A percentile compares a stretch with the other conserved stretches of the same genome.
These are phyloP conservation scores for Epicoccum sorghinum DNA, from an alignment of 2,329 filamentous ascomycete genomes.

Conservation along the genomic window DNA sequence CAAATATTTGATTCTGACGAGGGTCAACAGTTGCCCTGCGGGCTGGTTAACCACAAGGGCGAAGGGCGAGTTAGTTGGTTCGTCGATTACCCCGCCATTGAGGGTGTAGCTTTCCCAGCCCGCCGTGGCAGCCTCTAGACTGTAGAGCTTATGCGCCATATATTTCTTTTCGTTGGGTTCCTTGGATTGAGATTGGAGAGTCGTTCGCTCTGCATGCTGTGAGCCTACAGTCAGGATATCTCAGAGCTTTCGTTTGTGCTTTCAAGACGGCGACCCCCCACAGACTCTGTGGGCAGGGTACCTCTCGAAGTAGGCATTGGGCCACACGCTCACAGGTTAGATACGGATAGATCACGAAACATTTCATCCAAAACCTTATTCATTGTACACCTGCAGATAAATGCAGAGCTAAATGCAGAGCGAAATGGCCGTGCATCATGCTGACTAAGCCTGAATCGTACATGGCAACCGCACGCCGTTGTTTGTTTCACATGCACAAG, in stretches of 20 bases:
- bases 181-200: slow-evolving; percentile 9
- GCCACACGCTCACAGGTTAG: slow-evolving; percentile 29
- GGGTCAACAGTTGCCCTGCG: slow-evolving; percentile 76
- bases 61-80: slow-evolving; percentile 96
- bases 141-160: neutral
- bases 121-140: slow-evolving; percentile 68
- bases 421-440: neutral
- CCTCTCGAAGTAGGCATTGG: slow-evolving; percentile 32
- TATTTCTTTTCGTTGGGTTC: neutral
- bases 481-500: slow-evolving; percentile 8
- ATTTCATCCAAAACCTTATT: neutral
- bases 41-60: slow-evolving; percentile 81
- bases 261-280: slow-evolving; percentile 33
- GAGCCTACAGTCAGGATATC: slow-evolving; percentile 9
- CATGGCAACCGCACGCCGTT: slow-evolving; percentile 5
- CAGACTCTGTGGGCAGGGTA: slow-evolving; percentile 20
- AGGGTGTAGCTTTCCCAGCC: slow-evolving; percentile 80
- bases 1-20: slow-evolving; percentile 84
- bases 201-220: slow-evolving; percentile 14
- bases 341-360: slow-evolving; percentile 30
- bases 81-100: slow-evolving; percentile 82
- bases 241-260: slow-evolving; percentile 29
- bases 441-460: slow-evolving; percentile 1
- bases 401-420: neutral
- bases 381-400: neutral